Evolutionary conservation across 768 basidiomycete genomes (phyloP).

Genomic region (Suillus cothurnatus): DNA sequence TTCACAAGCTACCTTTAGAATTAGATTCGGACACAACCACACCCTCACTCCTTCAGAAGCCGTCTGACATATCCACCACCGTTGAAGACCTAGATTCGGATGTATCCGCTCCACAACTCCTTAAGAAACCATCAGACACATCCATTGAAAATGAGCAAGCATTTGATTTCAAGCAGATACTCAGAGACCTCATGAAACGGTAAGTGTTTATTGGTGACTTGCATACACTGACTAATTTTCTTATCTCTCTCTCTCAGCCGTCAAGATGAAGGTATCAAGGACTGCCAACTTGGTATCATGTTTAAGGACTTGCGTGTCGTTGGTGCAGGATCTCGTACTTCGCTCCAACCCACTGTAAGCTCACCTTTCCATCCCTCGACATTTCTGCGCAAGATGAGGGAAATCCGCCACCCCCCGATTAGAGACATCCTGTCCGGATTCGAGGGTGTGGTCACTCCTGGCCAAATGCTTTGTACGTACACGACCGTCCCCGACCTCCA

Average conservation of each 20-base stretch:
- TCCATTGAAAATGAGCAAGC: neutral
- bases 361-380: slow-evolving; percentile 58
- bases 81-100: neutral
- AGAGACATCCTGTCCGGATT: slow-evolving; percentile 56
- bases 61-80: too few relatives aligned
- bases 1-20: neutral
- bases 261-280: slow-evolving; percentile 48
- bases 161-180: slow-evolving; percentile 31
- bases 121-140: neutral
- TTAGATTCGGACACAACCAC: neutral
- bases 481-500: neutral
- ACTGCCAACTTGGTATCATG: slow-evolving; percentile 58
- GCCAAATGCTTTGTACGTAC: slow-evolving; percentile 69
- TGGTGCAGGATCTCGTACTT: slow-evolving; percentile 57
- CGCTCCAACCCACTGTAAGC: slow-evolving; percentile 60
- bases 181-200: slow-evolving; percentile 24
- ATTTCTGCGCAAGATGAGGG: slow-evolving; percentile 44
- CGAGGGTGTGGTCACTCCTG: slow-evolving; percentile 57
- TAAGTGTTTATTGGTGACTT: slow-evolving; percentile 16
- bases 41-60: too few relatives aligned
- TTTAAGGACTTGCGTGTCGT: slow-evolving; percentile 62
- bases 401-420: slow-evolving; percentile 58
- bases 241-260: slow-evolving; percentile 34
- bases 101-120: neutral
- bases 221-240: neutral